Evolutionary conservation across 306 rosid genomes (phyloP).

Genomic region (Betula pendula): DNA sequence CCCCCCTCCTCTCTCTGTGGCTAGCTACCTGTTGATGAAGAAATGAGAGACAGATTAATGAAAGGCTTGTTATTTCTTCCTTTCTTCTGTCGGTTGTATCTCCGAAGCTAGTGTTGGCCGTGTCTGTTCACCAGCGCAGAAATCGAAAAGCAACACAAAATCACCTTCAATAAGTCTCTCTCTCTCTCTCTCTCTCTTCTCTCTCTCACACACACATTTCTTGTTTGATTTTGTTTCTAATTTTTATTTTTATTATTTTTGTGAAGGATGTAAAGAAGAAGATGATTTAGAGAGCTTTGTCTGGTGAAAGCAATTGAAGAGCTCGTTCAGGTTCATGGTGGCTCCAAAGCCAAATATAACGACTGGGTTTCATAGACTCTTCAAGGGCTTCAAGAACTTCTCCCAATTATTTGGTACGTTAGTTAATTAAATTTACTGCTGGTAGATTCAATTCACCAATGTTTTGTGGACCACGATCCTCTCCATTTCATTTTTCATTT

Average conservation of each 20-base stretch:
- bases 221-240: not conserved
- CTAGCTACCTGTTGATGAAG: conserved; percentile 23
- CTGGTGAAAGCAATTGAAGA: conserved; percentile 58
- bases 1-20: not conserved
- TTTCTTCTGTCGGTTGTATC: conserved; percentile 78
- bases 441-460: too few relatives aligned
- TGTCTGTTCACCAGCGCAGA: conserved; percentile 58
- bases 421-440: conserved; percentile 2
- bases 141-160: conserved; percentile 49
- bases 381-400: conserved; percentile 87
- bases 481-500: too few relatives aligned
- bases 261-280: conserved; percentile 48
- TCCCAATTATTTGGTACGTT: conserved; percentile 83
- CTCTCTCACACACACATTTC: conserved; percentile 6
- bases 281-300: conserved; percentile 46
- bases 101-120: conserved; percentile 90
- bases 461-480: too few relatives aligned
- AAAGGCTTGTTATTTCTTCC: conserved; percentile 94
- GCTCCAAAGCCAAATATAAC: conserved; percentile 66
- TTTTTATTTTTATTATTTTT: too few relatives aligned
- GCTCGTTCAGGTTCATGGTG: conserved; percentile 41
- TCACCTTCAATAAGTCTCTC: conserved; percentile 58
- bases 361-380: conserved; percentile 58
- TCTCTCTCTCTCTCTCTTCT: conserved; percentile 30
- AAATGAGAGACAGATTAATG: conserved; percentile 74